These are phyloP conservation scores for Saccharomyces hybrid DNA, from an alignment of 1,139 yeast species.

Conservation along the genomic window DNA sequence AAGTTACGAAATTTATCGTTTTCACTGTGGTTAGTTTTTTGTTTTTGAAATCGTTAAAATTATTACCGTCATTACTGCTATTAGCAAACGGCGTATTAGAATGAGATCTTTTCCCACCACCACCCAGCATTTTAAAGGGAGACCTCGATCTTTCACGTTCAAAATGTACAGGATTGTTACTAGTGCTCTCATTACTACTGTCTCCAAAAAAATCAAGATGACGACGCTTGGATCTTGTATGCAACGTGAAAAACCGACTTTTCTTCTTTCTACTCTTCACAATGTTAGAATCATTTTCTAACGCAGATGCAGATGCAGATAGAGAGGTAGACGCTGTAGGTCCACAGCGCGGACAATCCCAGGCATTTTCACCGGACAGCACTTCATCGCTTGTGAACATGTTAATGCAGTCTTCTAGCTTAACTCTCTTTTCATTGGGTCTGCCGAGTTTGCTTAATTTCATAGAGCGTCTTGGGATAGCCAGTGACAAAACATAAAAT, in stretches of 20 bases:
- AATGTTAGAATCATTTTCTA: slow-evolving; percentile 2
- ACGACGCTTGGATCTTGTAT: slow-evolving; percentile 9
- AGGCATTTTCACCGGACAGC: slow-evolving; percentile 64
- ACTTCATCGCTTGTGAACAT: slow-evolving; percentile 64
- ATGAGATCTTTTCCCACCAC: not conserved
- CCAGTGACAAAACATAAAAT: slow-evolving; percentile 58
- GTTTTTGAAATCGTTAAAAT: slow-evolving; percentile 18
- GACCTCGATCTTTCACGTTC: slow-evolving; percentile 20
- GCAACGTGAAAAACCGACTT: slow-evolving; percentile 19
- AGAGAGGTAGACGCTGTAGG: slow-evolving; percentile 18
- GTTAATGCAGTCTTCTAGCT: slow-evolving; percentile 55
- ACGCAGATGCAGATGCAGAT: not conserved
- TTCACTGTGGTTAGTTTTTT: slow-evolving; percentile 41
- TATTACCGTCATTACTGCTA: slow-evolving; percentile 1
- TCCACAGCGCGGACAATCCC: slow-evolving; percentile 70
- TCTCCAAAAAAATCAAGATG: slow-evolving; percentile 2
- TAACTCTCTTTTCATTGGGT: slow-evolving; percentile 33
- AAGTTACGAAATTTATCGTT: slow-evolving; percentile 49
- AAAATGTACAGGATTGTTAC: slow-evolving; percentile 6
- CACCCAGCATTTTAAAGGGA: slow-evolving; percentile 20
- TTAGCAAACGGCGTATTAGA: not conserved
- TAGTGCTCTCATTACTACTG: slow-evolving; percentile 2
- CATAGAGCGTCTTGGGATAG: slow-evolving; percentile 41
- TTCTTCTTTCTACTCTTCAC: slow-evolving; percentile 7
- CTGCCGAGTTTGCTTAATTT: slow-evolving; percentile 25